A percentile compares a stretch with the other conserved stretches of the same genome.
These are phyloP conservation scores for Hirschioporus abietinus DNA, from an alignment of 768 basidiomycete genomes.

Conservation along the genomic window DNA sequence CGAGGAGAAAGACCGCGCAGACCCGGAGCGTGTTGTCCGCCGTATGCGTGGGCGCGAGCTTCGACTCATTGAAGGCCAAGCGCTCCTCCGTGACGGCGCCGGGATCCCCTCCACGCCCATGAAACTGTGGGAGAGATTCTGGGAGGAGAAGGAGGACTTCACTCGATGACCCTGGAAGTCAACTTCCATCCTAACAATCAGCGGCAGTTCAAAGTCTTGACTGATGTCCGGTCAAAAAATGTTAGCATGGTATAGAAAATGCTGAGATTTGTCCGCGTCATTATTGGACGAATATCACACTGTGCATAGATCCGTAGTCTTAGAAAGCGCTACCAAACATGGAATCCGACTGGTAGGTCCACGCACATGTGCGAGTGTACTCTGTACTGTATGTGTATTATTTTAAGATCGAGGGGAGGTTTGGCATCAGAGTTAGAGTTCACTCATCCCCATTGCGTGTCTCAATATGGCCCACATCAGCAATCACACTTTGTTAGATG, in stretches of 20 bases:
- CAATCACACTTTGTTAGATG: neutral
- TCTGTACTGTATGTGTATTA: neutral
- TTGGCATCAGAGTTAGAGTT: neutral
- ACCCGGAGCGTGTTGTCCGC: slow-evolving; percentile 59
- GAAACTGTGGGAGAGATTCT: slow-evolving; percentile 6
- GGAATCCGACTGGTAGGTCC: neutral
- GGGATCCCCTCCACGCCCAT: neutral
- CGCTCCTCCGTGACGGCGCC: slow-evolving; percentile 46
- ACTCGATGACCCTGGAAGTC: slow-evolving; percentile 2
- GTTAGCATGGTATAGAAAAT: neutral
- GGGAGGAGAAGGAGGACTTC: slow-evolving; percentile 1
- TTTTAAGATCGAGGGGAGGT: neutral
- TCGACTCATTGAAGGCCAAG: slow-evolving; percentile 73
- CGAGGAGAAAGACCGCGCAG: slow-evolving; percentile 64
- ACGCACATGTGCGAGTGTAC: neutral
- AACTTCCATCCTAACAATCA: neutral
- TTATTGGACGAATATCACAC: too few relatives aligned
- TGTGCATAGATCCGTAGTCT: too few relatives aligned
- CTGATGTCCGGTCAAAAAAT: neutral
- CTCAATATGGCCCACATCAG: neutral
- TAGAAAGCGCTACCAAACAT: too few relatives aligned
- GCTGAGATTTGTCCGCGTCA: neutral
- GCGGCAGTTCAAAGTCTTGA: neutral
- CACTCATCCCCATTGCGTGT: neutral
- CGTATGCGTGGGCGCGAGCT: slow-evolving; percentile 87